A percentile compares a stretch with the other conserved stretches of the same genome.
phyloP scores from a whole-genome alignment of 2,329 filamentous ascomycete species.

The Colletotrichum tofieldiae region DNA sequence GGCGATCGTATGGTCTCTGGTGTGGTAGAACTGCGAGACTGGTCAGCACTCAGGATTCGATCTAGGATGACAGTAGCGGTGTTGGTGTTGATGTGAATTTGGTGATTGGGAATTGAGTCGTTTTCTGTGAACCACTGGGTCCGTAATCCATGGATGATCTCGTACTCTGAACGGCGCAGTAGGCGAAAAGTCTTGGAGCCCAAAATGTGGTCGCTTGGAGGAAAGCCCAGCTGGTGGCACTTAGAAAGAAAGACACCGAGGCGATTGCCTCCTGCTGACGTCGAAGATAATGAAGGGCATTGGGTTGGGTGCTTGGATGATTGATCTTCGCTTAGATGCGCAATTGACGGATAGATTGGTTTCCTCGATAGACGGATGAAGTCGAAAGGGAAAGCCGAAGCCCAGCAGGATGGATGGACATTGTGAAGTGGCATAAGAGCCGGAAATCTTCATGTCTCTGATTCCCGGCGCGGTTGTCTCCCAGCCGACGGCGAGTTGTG shows the following conservation, averaged over 20 bases:
- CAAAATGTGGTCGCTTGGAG: background rate
- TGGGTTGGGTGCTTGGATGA: background rate
- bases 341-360: conserved; percentile 1
- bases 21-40: conserved; percentile 28
- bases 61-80: background rate
- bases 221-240: conserved; percentile 26
- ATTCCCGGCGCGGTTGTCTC: conserved; percentile 10
- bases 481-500: conserved; percentile 29
- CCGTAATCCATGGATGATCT: background rate
- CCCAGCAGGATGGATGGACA: background rate
- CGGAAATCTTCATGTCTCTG: background rate
- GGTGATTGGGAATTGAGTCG: background rate
- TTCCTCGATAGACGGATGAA: conserved; percentile 2
- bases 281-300: conserved; percentile 12
- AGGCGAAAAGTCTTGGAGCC: background rate
- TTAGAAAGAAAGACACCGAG: conserved; percentile 5
- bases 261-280: conserved; percentile 8
- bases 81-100: conserved; percentile 17
- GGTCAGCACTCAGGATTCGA: conserved; percentile 32
- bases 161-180: background rate
- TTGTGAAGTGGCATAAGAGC: conserved; percentile 13
- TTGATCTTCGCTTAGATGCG: conserved; percentile 4
- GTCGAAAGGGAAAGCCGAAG: conserved; percentile 5
- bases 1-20: conserved; percentile 31
- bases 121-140: conserved; percentile 23